These are phyloP conservation scores for Athelia psychrophila DNA, from an alignment of 1,284 basidiomycete species.

Conservation along the genomic window DNA sequence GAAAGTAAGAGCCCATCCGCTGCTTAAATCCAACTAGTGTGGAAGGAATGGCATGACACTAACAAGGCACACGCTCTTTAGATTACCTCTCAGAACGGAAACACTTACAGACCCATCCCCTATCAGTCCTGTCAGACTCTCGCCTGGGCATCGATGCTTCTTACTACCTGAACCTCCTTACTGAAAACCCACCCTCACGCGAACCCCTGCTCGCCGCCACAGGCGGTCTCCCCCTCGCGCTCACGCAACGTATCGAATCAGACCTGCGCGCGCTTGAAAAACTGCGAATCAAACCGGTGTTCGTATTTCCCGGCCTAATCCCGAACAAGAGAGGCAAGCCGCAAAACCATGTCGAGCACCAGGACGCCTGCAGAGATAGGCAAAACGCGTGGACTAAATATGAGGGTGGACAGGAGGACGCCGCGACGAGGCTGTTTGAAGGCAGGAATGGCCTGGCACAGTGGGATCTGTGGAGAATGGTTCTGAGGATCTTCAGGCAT, in stretches of 20 bases:
- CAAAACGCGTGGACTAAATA: constrained; percentile 89
- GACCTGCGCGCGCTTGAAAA: constrained; percentile 92
- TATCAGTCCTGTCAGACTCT: constrained; percentile 86
- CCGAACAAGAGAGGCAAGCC: constrained; percentile 68
- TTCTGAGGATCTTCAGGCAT: constrained; percentile 92
- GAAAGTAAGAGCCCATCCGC: constrained; percentile 1
- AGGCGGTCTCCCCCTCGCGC: constrained; percentile 87
- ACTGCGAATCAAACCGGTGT: constrained; percentile 93
- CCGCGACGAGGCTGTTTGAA: constrained; percentile 83
- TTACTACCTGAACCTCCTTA: constrained; percentile 83
- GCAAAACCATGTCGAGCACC: constrained; percentile 56
- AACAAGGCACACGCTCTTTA: constrained; percentile 29
- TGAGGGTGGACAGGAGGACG: constrained; percentile 85
- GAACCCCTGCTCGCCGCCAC: constrained; percentile 94
- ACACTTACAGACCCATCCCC: constrained; percentile 79
- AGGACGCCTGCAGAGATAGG: constrained; percentile 73
- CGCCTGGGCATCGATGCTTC: constrained; percentile 97
- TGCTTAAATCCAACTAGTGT: background rate
- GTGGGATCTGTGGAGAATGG: constrained; percentile 91
- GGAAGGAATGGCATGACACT: background rate
- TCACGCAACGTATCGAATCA: constrained; percentile 84
- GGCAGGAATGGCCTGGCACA: constrained; percentile 58
- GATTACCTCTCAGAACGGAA: constrained; percentile 86
- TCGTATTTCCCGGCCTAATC: constrained; percentile 89
- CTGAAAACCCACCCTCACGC: constrained; percentile 71